phyloP scores from a whole-genome alignment of 768 basidiomycete genomes.

The Kwoniella dendrophila region DNA sequence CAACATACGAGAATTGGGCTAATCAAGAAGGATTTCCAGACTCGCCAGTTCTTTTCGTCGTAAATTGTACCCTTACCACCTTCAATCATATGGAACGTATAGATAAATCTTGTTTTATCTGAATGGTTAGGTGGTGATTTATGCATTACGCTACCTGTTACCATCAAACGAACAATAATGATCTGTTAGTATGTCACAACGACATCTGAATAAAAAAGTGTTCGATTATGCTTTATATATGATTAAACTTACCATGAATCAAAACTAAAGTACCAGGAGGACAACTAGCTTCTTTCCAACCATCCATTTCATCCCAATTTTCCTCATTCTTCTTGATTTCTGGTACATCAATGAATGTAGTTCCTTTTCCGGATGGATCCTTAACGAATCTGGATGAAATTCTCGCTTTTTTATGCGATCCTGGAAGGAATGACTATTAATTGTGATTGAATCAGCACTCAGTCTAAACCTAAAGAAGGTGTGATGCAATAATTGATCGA shows the following conservation, averaged over 20 bases:
- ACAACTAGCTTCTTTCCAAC: conserved; percentile 47
- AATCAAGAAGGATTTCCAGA: background rate
- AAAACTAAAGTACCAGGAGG: conserved; percentile 79
- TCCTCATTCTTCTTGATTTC: conserved; percentile 43
- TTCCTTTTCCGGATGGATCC: conserved; percentile 65
- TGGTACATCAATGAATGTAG: conserved; percentile 73
- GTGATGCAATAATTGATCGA: background rate
- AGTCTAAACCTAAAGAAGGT: background rate
- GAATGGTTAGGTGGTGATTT: conserved; percentile 86
- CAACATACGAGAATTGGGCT: background rate
- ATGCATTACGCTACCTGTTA: conserved; percentile 69
- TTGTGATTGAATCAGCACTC: background rate
- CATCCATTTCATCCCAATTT: conserved; percentile 52
- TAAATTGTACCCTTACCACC: conserved; percentile 62
- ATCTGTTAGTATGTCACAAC: background rate
- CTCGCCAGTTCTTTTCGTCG: conserved; percentile 81
- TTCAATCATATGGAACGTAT: conserved; percentile 82
- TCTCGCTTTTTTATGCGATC: conserved; percentile 75
- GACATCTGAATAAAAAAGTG: background rate
- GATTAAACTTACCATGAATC: conserved; percentile 72
- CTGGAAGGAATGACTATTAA: conserved; percentile 61
- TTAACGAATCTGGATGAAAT: conserved; percentile 86
- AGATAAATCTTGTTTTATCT: conserved; percentile 75
- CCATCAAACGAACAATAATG: background rate
- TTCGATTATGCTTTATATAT: background rate